Base-by-base conservation (phyloP, 2,329 filamentous ascomycete species). In the Alternaria sp. region DNA sequence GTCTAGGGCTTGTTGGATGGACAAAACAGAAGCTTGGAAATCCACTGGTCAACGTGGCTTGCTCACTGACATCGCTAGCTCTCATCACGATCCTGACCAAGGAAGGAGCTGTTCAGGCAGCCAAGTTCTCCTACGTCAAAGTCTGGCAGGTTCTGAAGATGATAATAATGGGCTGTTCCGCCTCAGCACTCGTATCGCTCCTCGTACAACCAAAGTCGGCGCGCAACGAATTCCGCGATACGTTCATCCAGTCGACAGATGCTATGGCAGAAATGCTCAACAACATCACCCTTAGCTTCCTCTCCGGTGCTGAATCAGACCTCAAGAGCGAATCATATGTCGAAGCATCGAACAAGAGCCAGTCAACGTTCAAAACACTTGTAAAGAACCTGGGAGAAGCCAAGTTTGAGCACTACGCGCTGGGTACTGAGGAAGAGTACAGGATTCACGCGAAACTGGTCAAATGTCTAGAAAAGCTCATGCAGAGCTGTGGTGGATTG, bases 51-150 rank as follows among this genome's bases (percentile, higher is more conserved):
- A 94, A 93, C 74, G 91, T 95, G 36, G 78, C 76, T 51, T 93
- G 91, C 70, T 97, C 93, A 30, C 84, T 97, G 68, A 89, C 94
- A 7, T 95, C 93, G 32, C 89, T 98, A 61, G 93, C 93, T 54
- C 92, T 96, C 67, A 97, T 97, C 75, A 94, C 92, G 3, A 88
- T 97, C 49, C 83, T 97, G 65, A 97, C 95, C 11, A 97, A 96
- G 80, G 95, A 97, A 79, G 93, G 93, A 54, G 89, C 93, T 3
- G 90, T 97, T 1, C 92, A 97, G 72, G 89, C 87, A 32, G 93
- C 92, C 6, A 90, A 90, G 56, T 93, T 97, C 73, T 93, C 91
- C 0, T 89, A 91, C 70, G 88, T 88, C 62, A 96, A 96, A 80
- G 91, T 97, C 93, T 70, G 96, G 78, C 89, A 88, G 69, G 79